Evolutionary conservation across 305 asterid genomes (phyloP).

Genomic region (Ilex paraguariensis): DNA sequence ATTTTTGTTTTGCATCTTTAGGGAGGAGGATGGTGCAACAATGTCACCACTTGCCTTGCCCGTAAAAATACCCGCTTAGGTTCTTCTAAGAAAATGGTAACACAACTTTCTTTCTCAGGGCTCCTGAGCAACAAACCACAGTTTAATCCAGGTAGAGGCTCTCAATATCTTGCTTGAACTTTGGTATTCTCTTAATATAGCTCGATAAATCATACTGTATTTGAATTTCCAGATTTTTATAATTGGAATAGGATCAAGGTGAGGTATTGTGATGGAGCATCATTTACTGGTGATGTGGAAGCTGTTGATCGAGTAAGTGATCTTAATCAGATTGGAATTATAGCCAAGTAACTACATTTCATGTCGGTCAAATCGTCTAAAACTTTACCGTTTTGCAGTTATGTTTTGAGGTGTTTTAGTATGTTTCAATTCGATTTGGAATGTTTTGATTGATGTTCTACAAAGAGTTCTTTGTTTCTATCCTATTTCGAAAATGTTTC

Average conservation of each 20-base stretch:
- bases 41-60: constrained; percentile 16
- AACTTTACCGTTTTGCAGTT: no score
- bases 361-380: no score
- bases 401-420: no score
- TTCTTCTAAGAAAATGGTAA: constrained; percentile 20
- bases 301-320: constrained; percentile 72
- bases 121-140: constrained; percentile 25
- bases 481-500: no score
- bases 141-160: constrained; percentile 70
- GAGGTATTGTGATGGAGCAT: constrained; percentile 90
- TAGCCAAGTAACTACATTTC: no score
- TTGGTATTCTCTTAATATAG: no score
- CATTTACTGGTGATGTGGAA: constrained; percentile 87
- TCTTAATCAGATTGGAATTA: not conserved
- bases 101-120: constrained; percentile 14
- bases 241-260: constrained; percentile 87
- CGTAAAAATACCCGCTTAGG: constrained; percentile 24
- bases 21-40: constrained; percentile 60
- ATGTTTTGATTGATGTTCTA: no score
- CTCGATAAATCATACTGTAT: not conserved
- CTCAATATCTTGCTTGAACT: no score
- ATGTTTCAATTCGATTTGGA: no score
- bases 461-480: no score
- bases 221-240: constrained; percentile 59
- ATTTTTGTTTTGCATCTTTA: constrained; percentile 4